Evolutionary conservation across 805 yeast genomes (phyloP), one percentile per base, ranked within the genome.

Genomic region (Candida lessepsii): DNA sequence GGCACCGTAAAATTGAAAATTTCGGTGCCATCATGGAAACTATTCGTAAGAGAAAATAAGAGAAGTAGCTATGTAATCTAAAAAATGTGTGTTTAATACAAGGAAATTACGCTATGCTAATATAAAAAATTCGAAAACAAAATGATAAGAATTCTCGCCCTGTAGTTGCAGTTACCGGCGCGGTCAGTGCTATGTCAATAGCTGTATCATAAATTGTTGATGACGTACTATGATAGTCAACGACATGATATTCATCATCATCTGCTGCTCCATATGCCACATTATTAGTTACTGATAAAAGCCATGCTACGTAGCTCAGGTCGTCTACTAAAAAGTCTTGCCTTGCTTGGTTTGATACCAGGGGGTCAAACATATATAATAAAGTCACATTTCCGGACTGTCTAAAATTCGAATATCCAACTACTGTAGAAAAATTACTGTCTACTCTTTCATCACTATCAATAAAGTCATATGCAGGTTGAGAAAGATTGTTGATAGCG

Each of bases 261-360:
- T 7, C 13, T 24, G n/a, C 27, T 11, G 27, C 4, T 24, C 27
- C 27, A 24, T 24, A 11, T 11, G 13, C 27, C 27, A 24, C 27
- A 9, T 24, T 24, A 24, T 24, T 24, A 24, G 27, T 29, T 10
- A 29, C 20, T 29, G 31, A 29, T 17, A 29, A 29, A 9, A 29
- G 20, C 31, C 31, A 16, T 7, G 19, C n/a, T 29, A 29, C 11
- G 13, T 29, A 29, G 13, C 5, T 17, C 21, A 4, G 6, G 31
- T 29, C 31, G 31, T 29, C 21, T 29, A 29, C n/a, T 10, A 29
- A 29, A 29, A 29, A 29, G 13, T 29, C 31, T 29, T 29, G 31
- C n/a, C 31, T 29, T 29, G 19, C 13, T 17, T 15, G 31, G 31
- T 29, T 29, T 4, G 31, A 29, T 10, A 29, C n/a, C 31, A 29